These are phyloP conservation scores for Candida nitratophila DNA, from an alignment of 805 yeast species.

Conservation along the genomic window DNA sequence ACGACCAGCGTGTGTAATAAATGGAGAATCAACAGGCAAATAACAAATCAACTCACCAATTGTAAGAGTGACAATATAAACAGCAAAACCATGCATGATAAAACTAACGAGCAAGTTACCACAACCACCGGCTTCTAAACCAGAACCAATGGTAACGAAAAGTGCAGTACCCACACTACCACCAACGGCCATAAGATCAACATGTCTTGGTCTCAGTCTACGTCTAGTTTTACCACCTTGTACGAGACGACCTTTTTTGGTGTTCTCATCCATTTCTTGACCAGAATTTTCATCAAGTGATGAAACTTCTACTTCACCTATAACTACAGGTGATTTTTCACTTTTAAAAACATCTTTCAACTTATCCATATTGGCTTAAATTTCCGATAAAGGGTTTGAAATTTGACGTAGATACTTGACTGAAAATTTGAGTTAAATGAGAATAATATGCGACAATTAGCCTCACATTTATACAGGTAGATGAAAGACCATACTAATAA, in stretches of 20 bases:
- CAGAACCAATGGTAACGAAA: constrained; percentile 66
- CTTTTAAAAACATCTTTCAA: background rate
- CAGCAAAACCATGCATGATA: constrained; percentile 62
- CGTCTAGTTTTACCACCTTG: constrained; percentile 31
- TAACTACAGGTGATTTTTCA: background rate
- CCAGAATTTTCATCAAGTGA: background rate
- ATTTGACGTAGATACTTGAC: too few species aligned
- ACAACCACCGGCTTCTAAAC: constrained; percentile 62
- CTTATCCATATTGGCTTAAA: background rate
- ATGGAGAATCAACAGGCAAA: constrained; percentile 72
- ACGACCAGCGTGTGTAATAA: constrained; percentile 65
- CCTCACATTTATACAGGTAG: too few species aligned
- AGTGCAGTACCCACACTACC: constrained; percentile 80
- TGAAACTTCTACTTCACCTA: background rate
- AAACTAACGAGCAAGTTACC: constrained; percentile 61
- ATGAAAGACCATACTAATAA: too few species aligned
- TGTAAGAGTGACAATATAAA: constrained; percentile 57
- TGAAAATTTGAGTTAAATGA: too few species aligned
- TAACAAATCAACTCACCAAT: constrained; percentile 78
- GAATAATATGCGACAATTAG: too few species aligned
- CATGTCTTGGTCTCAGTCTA: constrained; percentile 58
- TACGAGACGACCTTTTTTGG: constrained; percentile 1
- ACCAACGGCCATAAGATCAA: constrained; percentile 72
- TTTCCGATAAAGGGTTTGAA: background rate
- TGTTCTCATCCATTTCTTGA: background rate